These are phyloP conservation scores for Lantana camara DNA, from an alignment of 257 asterid genomes.

Conservation along the genomic window DNA sequence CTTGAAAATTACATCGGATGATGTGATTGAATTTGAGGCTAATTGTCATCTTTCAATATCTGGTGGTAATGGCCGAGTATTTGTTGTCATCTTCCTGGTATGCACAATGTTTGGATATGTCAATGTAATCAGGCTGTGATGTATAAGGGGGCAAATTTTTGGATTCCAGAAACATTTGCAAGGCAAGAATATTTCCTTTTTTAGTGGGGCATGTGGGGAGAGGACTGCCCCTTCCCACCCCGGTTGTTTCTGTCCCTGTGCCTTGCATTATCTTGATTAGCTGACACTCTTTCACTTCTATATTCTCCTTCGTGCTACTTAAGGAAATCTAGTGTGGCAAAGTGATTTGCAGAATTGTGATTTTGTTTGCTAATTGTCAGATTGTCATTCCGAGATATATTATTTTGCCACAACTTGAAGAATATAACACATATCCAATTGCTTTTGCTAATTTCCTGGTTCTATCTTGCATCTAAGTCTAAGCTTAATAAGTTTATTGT, in stretches of 20 bases:
- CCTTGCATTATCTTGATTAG: too few relatives aligned
- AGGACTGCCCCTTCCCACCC: too few relatives aligned
- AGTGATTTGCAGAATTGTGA: neutral
- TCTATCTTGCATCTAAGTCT: neutral
- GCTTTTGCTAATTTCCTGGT: neutral
- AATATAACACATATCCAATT: neutral
- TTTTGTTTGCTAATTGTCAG: neutral
- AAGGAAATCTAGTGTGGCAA: neutral
- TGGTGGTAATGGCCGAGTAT: neutral
- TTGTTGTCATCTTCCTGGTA: conserved; percentile 4
- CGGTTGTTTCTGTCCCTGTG: too few relatives aligned
- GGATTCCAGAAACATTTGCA: too few relatives aligned
- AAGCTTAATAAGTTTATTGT: neutral
- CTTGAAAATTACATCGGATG: neutral
- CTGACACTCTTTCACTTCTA: neutral
- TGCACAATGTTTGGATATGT: neutral
- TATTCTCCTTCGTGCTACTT: neutral
- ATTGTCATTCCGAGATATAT: neutral
- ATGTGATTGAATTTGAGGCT: conserved; percentile 8
- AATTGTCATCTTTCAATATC: conserved; percentile 12
- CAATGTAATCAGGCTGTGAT: conserved; percentile 10
- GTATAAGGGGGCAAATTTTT: too few relatives aligned
- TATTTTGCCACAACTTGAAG: neutral
- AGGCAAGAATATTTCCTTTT: too few relatives aligned
- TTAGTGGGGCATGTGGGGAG: too few relatives aligned